Base-by-base conservation (phyloP, 352 stramenopile genomes). In the Pythium sukuiense region DNA sequence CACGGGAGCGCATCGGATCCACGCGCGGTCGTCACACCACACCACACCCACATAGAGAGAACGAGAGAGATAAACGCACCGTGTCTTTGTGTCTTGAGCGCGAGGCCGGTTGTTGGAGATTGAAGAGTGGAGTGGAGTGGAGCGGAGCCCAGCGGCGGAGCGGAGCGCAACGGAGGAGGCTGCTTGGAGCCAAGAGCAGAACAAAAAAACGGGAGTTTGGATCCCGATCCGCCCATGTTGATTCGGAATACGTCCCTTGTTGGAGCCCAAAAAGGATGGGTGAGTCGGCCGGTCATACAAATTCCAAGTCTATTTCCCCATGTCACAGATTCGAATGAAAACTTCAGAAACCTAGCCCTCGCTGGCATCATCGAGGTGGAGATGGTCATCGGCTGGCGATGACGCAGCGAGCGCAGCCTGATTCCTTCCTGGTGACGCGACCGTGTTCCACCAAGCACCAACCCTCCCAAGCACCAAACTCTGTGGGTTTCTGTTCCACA, bases 181-280 rank as follows among this genome's bases (percentile, higher is more conserved):
- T 70, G 64, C 64, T 70, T 70, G 64, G 65, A 60, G 39, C n/a
- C 11, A 26, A n/a, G 55, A 55, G 35, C n/a, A 52, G 64, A 70
- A 65, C 63, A 69, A 57, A 69, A 69, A 69, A 55, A 64, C 45
- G 61, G 55, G 41, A 65, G 48, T 32, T 37, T 43, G 33, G 63
- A 63, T 61, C 55, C 52, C 18, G n/a, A 20, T 43, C 14, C 49
- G 54, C 20, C 20, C 16, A 20, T 30, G 24, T 45, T 33, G 29
- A 52, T 65, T 56, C 46, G 63, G 63, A 55, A 70, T 48, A 11
- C n/a, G 30, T 53, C 55, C 57, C 63, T 35, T 46, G 33, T 41
- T 60, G 20, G 49, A 56, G 49, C 2, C 6, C 24, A 37, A 24
- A 37, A 33, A 33, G 59, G 59, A 4, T 65, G 57, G 50, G 50